Conservation (phyloP, 164 flowering plant genomes). For the Saururus chinensis region DNA sequence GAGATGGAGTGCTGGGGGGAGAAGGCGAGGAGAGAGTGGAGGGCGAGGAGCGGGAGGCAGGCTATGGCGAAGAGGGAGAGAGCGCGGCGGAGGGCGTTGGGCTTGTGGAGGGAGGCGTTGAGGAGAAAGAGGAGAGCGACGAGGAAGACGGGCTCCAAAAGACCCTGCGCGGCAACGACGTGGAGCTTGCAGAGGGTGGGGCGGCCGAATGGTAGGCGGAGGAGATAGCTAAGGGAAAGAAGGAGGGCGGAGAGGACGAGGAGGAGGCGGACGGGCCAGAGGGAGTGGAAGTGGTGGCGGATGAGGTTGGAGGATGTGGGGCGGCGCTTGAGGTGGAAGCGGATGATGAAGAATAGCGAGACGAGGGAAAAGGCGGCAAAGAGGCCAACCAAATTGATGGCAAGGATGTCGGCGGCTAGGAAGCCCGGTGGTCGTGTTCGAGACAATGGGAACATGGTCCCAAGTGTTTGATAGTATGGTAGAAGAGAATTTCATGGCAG, state of each 20-base stretch:
- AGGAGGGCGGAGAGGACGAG: conserved; percentile 32
- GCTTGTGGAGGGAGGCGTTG: conserved; percentile 32
- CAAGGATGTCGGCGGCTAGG: conserved; percentile 21
- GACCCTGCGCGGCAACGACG: conserved; percentile 43
- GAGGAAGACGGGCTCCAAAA: conserved; percentile 54
- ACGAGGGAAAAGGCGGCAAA: conserved; percentile 38
- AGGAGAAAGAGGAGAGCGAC: conserved; percentile 47
- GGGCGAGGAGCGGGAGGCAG: conserved; percentile 30
- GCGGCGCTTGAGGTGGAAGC: conserved; percentile 31
- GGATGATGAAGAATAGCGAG: conserved; percentile 36
- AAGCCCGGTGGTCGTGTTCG: conserved; percentile 5
- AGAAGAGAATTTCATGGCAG: too few relatives aligned
- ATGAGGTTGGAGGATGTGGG: conserved; percentile 7
- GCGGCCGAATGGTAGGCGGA: conserved; percentile 29
- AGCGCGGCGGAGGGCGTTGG: conserved; percentile 9
- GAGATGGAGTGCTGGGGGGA: not conserved
- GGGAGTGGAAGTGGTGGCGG: conserved; percentile 38
- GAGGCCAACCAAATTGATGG: conserved; percentile 16
- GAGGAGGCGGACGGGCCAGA: conserved; percentile 50
- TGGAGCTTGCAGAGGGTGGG: conserved; percentile 38
- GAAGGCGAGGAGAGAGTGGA: conserved; percentile 31
- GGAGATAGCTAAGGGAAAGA: conserved; percentile 41
- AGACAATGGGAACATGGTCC: not conserved
- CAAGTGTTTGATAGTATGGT: too few relatives aligned
- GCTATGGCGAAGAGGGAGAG: conserved; percentile 9